phyloP scores from a whole-genome alignment of 441 rosid species.

The Erodium trifolium region DNA sequence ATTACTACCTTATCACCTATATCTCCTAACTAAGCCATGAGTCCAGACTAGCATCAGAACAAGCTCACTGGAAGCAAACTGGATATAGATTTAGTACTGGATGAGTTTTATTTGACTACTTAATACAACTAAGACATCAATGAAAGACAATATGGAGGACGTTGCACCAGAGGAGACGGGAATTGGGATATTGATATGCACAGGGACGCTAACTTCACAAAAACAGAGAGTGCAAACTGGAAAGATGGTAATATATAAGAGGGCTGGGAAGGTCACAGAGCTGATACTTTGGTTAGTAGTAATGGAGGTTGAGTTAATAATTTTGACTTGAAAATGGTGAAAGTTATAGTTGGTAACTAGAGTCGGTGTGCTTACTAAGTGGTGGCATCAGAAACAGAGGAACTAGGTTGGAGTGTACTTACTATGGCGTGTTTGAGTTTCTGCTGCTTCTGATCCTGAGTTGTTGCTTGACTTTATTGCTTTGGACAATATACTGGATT shows the following conservation, averaged over 20 bases:
- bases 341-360: not conserved
- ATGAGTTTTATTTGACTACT: not conserved
- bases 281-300: not conserved
- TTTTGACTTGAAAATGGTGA: not conserved
- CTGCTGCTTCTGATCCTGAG: conserved; percentile 24
- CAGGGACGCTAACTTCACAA: not conserved
- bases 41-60: not conserved
- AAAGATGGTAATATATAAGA: not conserved
- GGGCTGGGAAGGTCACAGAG: not conserved
- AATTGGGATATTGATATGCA: not conserved
- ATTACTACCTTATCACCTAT: not conserved
- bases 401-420: conserved; percentile 25
- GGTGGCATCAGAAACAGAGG: not conserved
- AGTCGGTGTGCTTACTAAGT: not conserved
- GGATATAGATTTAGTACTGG: not conserved
- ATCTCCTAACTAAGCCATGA: not conserved
- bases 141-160: not conserved
- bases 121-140: not conserved
- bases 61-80: not conserved
- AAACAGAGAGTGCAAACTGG: conserved; percentile 5
- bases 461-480: conserved; percentile 26
- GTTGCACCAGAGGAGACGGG: conserved; percentile 1
- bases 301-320: too few relatives aligned
- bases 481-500: conserved; percentile 35
- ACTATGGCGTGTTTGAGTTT: conserved; percentile 34